Percentiles rank a stretch among this genome's conserved stretches.
Conservation (phyloP, 2,329 filamentous ascomycete species). For the Orbilia blumenaviensis region DNA sequence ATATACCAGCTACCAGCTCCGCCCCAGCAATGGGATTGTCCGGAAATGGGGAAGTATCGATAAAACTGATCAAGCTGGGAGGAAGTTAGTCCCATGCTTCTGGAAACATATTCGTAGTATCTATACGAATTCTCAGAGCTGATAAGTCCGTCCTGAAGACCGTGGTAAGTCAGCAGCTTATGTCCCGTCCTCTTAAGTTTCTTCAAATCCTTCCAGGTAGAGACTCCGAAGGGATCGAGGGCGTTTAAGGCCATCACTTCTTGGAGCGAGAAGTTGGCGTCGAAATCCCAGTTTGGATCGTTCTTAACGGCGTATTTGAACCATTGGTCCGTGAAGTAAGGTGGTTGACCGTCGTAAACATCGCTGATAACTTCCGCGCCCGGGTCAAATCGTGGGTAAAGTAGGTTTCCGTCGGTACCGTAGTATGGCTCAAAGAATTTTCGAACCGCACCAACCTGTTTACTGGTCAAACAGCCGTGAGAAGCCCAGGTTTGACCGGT, state of each 20-base stretch:
- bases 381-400: slow-evolving; percentile 55
- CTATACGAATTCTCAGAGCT: slow-evolving; percentile 26
- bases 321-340: slow-evolving; percentile 59
- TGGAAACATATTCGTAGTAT: slow-evolving; percentile 28
- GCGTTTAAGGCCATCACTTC: slow-evolving; percentile 58
- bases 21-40: slow-evolving; percentile 59
- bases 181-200: slow-evolving; percentile 61
- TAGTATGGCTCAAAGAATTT: slow-evolving; percentile 59
- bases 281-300: slow-evolving; percentile 61
- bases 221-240: slow-evolving; percentile 59
- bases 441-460: slow-evolving; percentile 58
- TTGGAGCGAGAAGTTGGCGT: slow-evolving; percentile 60
- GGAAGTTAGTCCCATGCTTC: slow-evolving; percentile 19
- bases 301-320: slow-evolving; percentile 63
- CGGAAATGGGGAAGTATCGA: slow-evolving; percentile 59
- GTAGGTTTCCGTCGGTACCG: slow-evolving; percentile 59
- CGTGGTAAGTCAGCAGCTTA: slow-evolving; percentile 65
- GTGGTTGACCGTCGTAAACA: background rate
- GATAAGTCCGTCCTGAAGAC: slow-evolving; percentile 54
- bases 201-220: slow-evolving; percentile 62
- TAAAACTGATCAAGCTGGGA: slow-evolving; percentile 58
- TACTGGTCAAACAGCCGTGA: slow-evolving; percentile 57
- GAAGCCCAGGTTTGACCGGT: slow-evolving; percentile 13
- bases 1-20: slow-evolving; percentile 56
- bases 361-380: background rate